These are phyloP conservation scores for Ustilaginoidea virens DNA, from an alignment of 2,329 filamentous ascomycete species.

Conservation along the genomic window DNA sequence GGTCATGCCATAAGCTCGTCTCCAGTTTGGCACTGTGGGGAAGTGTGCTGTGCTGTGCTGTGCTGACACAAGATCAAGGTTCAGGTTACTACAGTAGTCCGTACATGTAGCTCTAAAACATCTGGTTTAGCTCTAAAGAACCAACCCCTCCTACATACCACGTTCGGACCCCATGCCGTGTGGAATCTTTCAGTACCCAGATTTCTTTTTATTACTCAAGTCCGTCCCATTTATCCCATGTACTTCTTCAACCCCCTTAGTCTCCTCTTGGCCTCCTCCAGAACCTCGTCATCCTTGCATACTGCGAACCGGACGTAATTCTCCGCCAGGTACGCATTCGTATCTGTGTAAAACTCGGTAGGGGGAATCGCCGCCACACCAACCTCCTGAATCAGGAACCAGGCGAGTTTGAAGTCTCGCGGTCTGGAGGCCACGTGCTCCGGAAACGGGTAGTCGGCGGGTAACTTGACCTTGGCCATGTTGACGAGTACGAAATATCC, in stretches of 20 bases:
- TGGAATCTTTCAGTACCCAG: too few species aligned
- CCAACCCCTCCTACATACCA: too few species aligned
- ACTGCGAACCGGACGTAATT: conserved; percentile 92
- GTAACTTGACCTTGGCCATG: conserved; percentile 73
- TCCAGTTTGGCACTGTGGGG: too few species aligned
- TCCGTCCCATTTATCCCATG: conserved; percentile 24
- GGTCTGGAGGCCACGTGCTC: conserved; percentile 73
- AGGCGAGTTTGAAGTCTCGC: conserved; percentile 84
- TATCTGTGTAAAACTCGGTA: conserved; percentile 88
- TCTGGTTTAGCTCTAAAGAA: not conserved
- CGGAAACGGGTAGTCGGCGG: conserved; percentile 75
- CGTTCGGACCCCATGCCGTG: too few species aligned
- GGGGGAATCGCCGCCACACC: conserved; percentile 93
- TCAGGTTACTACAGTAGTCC: too few species aligned
- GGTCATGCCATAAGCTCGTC: too few species aligned
- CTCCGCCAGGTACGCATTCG: conserved; percentile 71
- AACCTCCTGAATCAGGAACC: conserved; percentile 94
- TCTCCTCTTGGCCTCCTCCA: conserved; percentile 64
- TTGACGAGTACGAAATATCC: conserved; percentile 97
- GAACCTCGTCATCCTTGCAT: conserved; percentile 81
- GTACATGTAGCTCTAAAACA: too few species aligned
- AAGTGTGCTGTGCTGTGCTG: too few species aligned
- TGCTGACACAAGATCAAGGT: too few species aligned
- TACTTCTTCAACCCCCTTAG: conserved; percentile 60
- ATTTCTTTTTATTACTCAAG: not conserved